Conservation (phyloP, 441 rosid species). For the Adansonia rubrostipa region DNA sequence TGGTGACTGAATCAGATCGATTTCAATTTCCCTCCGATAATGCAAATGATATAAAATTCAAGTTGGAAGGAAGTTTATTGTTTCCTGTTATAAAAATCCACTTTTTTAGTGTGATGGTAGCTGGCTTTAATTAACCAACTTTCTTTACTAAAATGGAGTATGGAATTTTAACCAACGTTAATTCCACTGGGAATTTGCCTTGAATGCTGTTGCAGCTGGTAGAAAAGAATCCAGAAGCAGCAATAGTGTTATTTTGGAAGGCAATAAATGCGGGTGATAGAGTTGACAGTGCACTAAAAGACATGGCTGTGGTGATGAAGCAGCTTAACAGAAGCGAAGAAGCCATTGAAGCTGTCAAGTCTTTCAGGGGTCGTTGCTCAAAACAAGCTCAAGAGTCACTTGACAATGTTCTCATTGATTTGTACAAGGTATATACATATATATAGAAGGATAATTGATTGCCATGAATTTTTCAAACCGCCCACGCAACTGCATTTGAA, state of each 20-base stretch:
- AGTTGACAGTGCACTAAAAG: constrained; percentile 89
- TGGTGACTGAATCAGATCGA: no score
- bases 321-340: constrained; percentile 69
- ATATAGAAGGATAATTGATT: background rate
- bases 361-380: constrained; percentile 78
- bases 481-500: background rate
- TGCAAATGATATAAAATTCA: no score
- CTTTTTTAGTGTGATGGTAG: background rate
- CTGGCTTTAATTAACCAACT: background rate
- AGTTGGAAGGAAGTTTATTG: background rate
- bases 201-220: constrained; percentile 51
- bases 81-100: no score
- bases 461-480: background rate
- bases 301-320: constrained; percentile 93
- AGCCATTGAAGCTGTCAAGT: constrained; percentile 86
- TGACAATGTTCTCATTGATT: constrained; percentile 86
- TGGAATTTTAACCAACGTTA: no score
- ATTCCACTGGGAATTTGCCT: background rate
- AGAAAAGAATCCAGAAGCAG: constrained; percentile 72
- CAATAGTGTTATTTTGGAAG: constrained; percentile 79
- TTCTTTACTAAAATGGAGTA: background rate
- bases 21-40: no score
- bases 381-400: constrained; percentile 79
- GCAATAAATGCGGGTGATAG: constrained; percentile 85
- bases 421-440: constrained; percentile 65